Evolutionary conservation across 176 grass and related monocot genomes (phyloP), one percentile per base, ranked within the genome.

Genomic region (Guadua angustifolia): DNA sequence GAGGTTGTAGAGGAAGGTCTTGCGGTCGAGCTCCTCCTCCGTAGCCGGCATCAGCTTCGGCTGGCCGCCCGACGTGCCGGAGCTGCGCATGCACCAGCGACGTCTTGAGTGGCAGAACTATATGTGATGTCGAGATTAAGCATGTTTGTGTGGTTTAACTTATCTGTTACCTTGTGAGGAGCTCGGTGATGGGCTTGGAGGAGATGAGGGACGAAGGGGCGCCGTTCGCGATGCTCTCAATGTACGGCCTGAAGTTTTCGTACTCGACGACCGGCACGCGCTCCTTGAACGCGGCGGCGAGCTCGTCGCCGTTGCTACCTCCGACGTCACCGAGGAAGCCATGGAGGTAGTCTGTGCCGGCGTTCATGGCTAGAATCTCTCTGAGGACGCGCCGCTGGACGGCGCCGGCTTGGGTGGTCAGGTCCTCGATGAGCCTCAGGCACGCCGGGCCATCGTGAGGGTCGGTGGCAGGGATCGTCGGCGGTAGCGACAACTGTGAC

Each of bases 21-120:
- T 92, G 42, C 93, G 83, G 42, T 95, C 93, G 6, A 95, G 86
- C 68, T 95, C 93, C 57, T 92, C 93, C 68, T 80, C 85, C 7
- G 90, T 95, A 2, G 93, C 84, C 26, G 93, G 93, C 93, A 95
- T 95, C 85, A 95, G 79, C 79, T 90, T 95, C 21, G 93, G 90
- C 71, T 92, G 85, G 3, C 93, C 93, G 18, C 93, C 90, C 0
- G 90, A 95, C n/a, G 93, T 92, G 60, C 93, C 93, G 40, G 93
- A 95, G 83, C 93, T 95, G 81, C 51, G 35, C 6, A 24, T 47
- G 68, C 18, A 42, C 9, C 6, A 11, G 10, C 53, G 11, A 3
- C 21, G 13, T 3, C 15, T 29, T 51, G 2, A 69, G 83, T 44
- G 72, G 1, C 66, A 35, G 1, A 79, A 79, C 50, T 16, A 26